A percentile compares a stretch with the other conserved stretches of the same genome.
phyloP scores from a whole-genome alignment of 306 rosid species.

The Lablab purpureus region DNA sequence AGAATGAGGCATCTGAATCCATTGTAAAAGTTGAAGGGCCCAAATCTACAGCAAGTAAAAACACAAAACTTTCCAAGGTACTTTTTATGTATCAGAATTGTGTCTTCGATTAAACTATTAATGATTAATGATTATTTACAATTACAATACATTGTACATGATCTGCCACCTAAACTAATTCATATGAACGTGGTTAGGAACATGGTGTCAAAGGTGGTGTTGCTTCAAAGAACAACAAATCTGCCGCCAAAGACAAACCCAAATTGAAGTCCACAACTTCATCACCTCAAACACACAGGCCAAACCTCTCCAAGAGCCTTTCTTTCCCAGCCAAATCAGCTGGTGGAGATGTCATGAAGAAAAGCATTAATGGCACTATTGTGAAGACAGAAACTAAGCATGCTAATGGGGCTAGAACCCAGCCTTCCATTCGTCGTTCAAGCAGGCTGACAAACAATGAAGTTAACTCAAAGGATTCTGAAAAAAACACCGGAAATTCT shows the following conservation, averaged over 20 bases:
- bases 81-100: constrained; percentile 22
- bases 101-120: constrained; percentile 10
- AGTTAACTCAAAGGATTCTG: constrained; percentile 60
- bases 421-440: constrained; percentile 53
- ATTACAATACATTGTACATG: neutral
- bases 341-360: constrained; percentile 64
- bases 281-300: constrained; percentile 57
- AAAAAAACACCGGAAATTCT: constrained; percentile 50
- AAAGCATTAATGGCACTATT: constrained; percentile 64
- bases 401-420: constrained; percentile 53
- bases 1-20: constrained; percentile 57
- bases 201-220: constrained; percentile 49
- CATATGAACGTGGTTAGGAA: constrained; percentile 56
- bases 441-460: constrained; percentile 57
- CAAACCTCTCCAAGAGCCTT: constrained; percentile 74
- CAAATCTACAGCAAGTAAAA: constrained; percentile 60
- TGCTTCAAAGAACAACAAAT: constrained; percentile 63
- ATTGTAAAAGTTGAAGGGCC: constrained; percentile 48
- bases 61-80: constrained; percentile 69
- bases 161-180: constrained; percentile 23
- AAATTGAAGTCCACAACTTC: constrained; percentile 54
- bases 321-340: constrained; percentile 75
- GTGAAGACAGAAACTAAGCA: constrained; percentile 56
- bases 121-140: constrained; percentile 22
- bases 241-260: constrained; percentile 63